Evolutionary conservation across 192 early-diverging fungal genomes (phyloP), one percentile per base, ranked within the genome.

Genomic region (Dimargaris cristalligena): DNA sequence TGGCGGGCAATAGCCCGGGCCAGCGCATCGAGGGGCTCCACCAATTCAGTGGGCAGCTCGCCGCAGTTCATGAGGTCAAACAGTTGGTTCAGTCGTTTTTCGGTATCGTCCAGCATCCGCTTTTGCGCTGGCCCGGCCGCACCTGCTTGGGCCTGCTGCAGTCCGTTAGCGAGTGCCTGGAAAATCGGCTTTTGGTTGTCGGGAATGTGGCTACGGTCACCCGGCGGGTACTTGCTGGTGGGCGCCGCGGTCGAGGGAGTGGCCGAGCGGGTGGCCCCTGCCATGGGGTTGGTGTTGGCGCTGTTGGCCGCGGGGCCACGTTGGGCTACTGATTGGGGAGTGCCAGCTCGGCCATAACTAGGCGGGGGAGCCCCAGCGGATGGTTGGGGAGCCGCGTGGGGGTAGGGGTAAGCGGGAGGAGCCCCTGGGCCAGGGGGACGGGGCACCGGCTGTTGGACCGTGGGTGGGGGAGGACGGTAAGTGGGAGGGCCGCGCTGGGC

Each of bases 21-120:
- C 28, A 91, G 60, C 44, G 77, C 66, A 2, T 76, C 58, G 67
- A 91, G 77, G 59, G 76, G 69, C 0, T 74, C 79, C 26, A 77
- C 64, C n/a, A 90, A 78, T 20, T 73, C 73, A 28, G 62, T 65
- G 0, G 80, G 75, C 6, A 92, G 66, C 54, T 84, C 80, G 29
- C 78, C 81, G 64, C 84, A 83, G 67, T 94, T 93, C 74, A 94
- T 70, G 71, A 80, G 76, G 69, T 94, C 94, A 68, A 89, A 90
- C 47, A 97, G 62, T 6, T 71, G 68, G 32, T 81, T 76, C 32
- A 97, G 60, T n/a, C 84, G 74, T 65, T 86, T 87, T 50, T 92
- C 86, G 3, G 90, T 80, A 52, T 97, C 91, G 61, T 90, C 85
- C 65, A 85, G 76, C 52, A 85, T 74, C 52, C 81, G 73, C 61